Base-by-base conservation (phyloP, 2,329 filamentous ascomycete species). In the Exserohilum turcica region DNA sequence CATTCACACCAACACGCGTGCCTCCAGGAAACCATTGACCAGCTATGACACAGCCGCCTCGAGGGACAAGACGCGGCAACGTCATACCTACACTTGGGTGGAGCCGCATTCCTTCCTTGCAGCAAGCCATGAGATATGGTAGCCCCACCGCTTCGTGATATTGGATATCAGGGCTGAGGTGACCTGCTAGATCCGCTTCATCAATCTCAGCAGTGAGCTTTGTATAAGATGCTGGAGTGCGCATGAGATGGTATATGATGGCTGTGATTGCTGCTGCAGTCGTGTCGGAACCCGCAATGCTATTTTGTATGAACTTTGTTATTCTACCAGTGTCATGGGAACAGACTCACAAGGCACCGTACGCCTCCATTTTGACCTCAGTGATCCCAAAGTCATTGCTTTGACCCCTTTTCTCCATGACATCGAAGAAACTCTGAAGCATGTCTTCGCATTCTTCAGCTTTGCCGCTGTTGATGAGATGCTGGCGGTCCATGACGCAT, bases 41-140 rank as follows among this genome's bases (percentile, higher is more conserved):
- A 0, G 81, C 80, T 44, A 91, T 86, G 35, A 85, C 82, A 5
- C 80, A 78, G 2, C 88, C 88, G 13, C 81, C 77, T 0, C 78
- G 72, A 0, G 89, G 89, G 0, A 89, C 87, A 38, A 91, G 78
- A 48, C 90, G 82, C 71, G 92, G 89, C 28, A 92, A 77, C 0
- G 86, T 84, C 13, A 92, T 76, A 0, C 88, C 89, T 0, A 86
- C 81, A 0, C 89, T 87, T 0, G 90, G 89, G 68, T 92, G 87
- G 62, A 91, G 70, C 6, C 89, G 83, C 76, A 92, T 89, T 8
- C 86, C 84, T 71, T 93, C 90, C 66, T 92, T 89, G 65, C 92
- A 82, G 53, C 84, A 86, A 2, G 89, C 89, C 65, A 90, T 87
- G 2, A 93, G 82, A 68, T 91, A 92, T 0, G 84, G 83, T 3